These are phyloP conservation scores for Phytophthora capsici DNA, from an alignment of 352 stramenopile species.

Conservation along the genomic window DNA sequence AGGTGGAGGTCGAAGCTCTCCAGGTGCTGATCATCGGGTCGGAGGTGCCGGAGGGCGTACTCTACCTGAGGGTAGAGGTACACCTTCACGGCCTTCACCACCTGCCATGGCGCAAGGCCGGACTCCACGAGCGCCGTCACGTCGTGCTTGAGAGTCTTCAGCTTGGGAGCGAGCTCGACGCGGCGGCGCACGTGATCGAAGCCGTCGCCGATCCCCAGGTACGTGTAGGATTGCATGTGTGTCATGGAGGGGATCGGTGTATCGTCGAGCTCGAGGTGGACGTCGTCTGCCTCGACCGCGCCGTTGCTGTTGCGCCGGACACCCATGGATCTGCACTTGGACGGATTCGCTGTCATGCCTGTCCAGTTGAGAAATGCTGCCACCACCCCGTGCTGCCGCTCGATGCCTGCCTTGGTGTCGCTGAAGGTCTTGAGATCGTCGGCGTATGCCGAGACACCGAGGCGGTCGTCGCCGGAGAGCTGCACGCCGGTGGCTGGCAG, in stretches of 20 bases:
- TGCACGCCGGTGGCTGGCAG: conserved; percentile 2
- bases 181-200: conserved; percentile 3
- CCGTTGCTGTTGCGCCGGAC: background rate
- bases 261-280: background rate
- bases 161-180: background rate
- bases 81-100: conserved; percentile 16
- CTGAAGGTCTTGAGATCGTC: conserved; percentile 38
- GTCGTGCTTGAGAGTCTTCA: background rate
- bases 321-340: background rate
- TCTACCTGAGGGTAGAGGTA: conserved; percentile 11
- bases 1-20: conserved; percentile 11
- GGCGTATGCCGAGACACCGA: conserved; percentile 15
- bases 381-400: conserved; percentile 6
- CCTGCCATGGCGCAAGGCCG: conserved; percentile 7
- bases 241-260: background rate
- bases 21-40: background rate
- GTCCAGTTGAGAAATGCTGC: conserved; percentile 9
- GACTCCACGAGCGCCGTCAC: conserved; percentile 1
- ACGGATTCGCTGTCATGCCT: conserved; percentile 6
- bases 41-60: conserved; percentile 13
- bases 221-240: background rate
- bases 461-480: conserved; percentile 1
- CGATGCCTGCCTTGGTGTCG: conserved; percentile 16
- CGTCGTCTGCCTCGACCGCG: background rate
- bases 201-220: background rate